Evolutionary conservation across 352 stramenopile genomes (phyloP), one percentile per base, ranked within the genome.

Genomic region (Sclerospora graminicola): DNA sequence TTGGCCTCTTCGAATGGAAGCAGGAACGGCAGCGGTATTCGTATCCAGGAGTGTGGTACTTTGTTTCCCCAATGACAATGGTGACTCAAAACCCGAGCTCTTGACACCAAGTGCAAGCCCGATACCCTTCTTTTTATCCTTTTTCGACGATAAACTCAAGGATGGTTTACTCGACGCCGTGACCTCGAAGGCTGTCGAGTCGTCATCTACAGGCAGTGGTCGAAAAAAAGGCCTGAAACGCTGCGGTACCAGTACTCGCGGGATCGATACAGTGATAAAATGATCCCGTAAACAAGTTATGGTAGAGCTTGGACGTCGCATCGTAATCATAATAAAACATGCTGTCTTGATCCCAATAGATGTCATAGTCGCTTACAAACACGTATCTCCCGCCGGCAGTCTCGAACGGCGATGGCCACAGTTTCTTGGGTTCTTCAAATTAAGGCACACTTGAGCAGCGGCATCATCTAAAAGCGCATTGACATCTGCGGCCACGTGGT

Each of bases 361-460:
- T n/a, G n/a, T n/a, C n/a, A n/a, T n/a, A n/a, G n/a, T n/a, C n/a
- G n/a, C n/a, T n/a, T n/a, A n/a, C n/a, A n/a, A n/a, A n/a, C n/a
- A n/a, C n/a, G n/a, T n/a, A n/a, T n/a, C n/a, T n/a, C n/a, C n/a
- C n/a, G n/a, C n/a, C n/a, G n/a, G n/a, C n/a, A n/a, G n/a, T n/a
- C n/a, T n/a, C n/a, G n/a, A n/a, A n/a, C n/a, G n/a, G n/a, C n/a
- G n/a, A n/a, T n/a, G n/a, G n/a, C n/a, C n/a, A n/a, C n/a, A n/a
- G n/a, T n/a, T n/a, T n/a, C n/a, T n/a, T 88, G 89, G 23, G 88
- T 90, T 73, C 84, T 77, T 46, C 89, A 31, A 92, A 55, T 0
- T 78, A 75, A 46, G 48, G 63, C 23, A 84, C 72, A 26, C 60
- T 81, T 13, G 69, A 92, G 7, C 85, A n/a, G n/a, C n/a, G n/a